A percentile compares a stretch with the other conserved stretches of the same genome.
These are phyloP conservation scores for Dendrocalamus latiflorus DNA, from an alignment of 202 grass and related monocot genomes.

Conservation along the genomic window DNA sequence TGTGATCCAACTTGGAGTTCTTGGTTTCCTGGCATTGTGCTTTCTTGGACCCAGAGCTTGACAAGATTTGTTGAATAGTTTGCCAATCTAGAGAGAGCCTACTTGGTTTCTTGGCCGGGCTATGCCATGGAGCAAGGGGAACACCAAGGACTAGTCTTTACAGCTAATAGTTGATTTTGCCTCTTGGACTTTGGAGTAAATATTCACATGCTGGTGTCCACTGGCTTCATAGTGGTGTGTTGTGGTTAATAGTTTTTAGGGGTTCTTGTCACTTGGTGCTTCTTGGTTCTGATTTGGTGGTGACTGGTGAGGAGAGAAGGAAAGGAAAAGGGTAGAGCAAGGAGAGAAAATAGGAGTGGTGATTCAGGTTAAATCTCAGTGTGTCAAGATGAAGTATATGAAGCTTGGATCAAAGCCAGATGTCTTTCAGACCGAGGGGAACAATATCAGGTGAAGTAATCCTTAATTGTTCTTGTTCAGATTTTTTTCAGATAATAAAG, in stretches of 20 bases:
- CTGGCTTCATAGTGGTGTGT: not conserved
- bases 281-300: constrained; percentile 9
- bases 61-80: no score
- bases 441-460: constrained; percentile 65
- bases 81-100: no score
- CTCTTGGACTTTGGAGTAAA: not conserved
- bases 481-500: constrained; percentile 6
- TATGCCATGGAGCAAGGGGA: no score
- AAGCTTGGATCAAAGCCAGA: constrained; percentile 99
- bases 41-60: constrained; percentile 30
- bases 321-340: not conserved
- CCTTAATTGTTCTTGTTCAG: constrained; percentile 7
- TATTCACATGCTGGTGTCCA: not conserved
- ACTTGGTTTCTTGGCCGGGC: no score
- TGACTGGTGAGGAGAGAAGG: constrained; percentile 14
- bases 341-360: not conserved
- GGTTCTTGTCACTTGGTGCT: constrained; percentile 17
- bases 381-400: constrained; percentile 94
- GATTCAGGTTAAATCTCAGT: constrained; percentile 13
- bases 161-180: no score
- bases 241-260: constrained; percentile 6
- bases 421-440: constrained; percentile 85
- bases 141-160: no score
- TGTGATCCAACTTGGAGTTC: constrained; percentile 28
- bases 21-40: constrained; percentile 40